Percentiles rank a stretch among this genome's conserved stretches.
Evolutionary conservation across 169 alveolate genomes (phyloP).

Genomic region (Eimeria necatrix): DNA sequence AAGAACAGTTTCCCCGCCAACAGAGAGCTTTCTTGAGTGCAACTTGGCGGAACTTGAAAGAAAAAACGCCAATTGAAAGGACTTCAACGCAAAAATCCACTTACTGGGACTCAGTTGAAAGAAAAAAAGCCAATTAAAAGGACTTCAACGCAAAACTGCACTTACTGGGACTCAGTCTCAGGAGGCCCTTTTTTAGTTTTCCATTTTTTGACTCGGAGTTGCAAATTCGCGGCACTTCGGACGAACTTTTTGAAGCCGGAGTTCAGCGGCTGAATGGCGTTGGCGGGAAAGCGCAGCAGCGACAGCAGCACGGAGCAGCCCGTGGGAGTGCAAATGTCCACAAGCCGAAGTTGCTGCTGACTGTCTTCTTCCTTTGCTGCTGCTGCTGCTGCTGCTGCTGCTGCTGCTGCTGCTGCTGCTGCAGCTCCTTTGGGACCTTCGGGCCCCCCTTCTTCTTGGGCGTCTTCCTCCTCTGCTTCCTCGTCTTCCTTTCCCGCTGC

Average conservation of each 20-base stretch:
- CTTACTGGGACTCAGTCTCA: background rate
- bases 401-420: no score
- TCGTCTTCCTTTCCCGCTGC: background rate
- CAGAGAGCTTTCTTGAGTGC: no score
- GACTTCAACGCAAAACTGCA: background rate
- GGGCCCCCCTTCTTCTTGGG: background rate
- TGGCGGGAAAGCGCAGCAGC: constrained; percentile 38
- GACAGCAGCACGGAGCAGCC: constrained; percentile 38
- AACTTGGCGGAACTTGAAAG: no score
- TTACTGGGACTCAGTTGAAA: background rate
- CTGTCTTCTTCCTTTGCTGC: no score
- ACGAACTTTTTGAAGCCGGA: constrained; percentile 64
- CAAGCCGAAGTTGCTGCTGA: background rate
- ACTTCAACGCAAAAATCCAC: background rate
- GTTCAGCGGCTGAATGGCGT: constrained; percentile 45
- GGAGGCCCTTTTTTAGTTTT: background rate
- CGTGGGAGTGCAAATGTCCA: constrained; percentile 36
- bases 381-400: no score
- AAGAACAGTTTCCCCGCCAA: no score
- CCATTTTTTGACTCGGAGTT: constrained; percentile 4
- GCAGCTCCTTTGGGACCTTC: background rate
- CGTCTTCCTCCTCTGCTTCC: background rate
- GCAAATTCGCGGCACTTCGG: no score
- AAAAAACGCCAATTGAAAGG: no score
- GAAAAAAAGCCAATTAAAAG: no score